Base-by-base conservation (phyloP, 192 early-diverging fungal species). In the Glomus cerebriforme region DNA sequence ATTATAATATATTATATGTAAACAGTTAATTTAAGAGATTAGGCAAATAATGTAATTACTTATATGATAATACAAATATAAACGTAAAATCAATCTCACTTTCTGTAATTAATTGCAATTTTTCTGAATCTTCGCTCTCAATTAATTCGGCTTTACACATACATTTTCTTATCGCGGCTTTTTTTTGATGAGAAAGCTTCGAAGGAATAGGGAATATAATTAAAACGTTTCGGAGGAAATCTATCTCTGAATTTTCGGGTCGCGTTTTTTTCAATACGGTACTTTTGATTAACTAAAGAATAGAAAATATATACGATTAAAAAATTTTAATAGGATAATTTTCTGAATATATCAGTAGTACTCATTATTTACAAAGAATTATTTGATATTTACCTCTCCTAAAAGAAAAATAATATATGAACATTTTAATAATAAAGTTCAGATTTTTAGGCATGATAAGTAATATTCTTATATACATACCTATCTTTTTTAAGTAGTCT, bases 111-210 rank as follows among this genome's bases (percentile, higher is more conserved):
- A 59, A 59, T 27, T 59, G 39, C 10, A 74, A 15, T 26, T 29
- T 13, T 32, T 59, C 27, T 4, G 72, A 74, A 59, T 17, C 17
- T 58, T 49, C 19, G 17, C 82, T 63, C 47, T 81, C 63, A 29
- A 89, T 87, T 19, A 89, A 74, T 43, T 82, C 85, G 22, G 88
- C 88, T 39, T 86, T 75, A 58, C 82, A 82, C 22, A 84, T 85
- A 24, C 86, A 85, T 54, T 85, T 82, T 34, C 85, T 75, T 87
- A 89, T 89, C n/a, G 82, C 81, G 3, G 75, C 83, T 77, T 86
- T 87, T 34, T 83, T 84, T 31, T 24, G n/a, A 54, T 54, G 19
- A 22, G 49, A 54, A 54, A 17, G 24, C 32, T 74, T 47, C 17
- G 73, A 26, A 27, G 73, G 73, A 15, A 74, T 19, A 7, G 73